These are phyloP conservation scores for Allomyces macrogynus DNA, from an alignment of 192 early-diverging fungal genomes.

Conservation along the genomic window DNA sequence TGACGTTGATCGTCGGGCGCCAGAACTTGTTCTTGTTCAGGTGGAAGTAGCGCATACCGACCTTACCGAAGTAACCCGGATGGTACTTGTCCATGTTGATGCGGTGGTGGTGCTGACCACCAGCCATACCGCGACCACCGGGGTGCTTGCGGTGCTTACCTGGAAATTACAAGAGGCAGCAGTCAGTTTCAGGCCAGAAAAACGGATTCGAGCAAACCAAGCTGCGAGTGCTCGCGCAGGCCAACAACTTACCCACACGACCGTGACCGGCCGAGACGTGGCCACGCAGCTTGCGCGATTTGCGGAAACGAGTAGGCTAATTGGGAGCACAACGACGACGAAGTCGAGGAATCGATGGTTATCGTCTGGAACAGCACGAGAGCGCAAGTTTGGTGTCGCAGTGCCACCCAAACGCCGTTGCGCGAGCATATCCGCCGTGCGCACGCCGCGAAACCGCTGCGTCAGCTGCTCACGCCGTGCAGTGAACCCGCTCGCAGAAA, in stretches of 20 bases:
- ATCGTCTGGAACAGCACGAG: too few relatives aligned
- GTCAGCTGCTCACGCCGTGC: too few relatives aligned
- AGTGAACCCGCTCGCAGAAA: too few relatives aligned
- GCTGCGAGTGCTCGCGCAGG: background rate
- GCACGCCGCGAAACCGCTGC: too few relatives aligned
- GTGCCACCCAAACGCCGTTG: too few relatives aligned
- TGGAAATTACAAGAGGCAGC: conserved; percentile 2
- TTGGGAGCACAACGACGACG: too few relatives aligned
- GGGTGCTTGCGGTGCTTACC: conserved; percentile 99
- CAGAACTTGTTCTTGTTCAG: conserved; percentile 73
- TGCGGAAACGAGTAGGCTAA: conserved; percentile 61
- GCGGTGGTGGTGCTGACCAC: conserved; percentile 98
- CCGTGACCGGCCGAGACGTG: conserved; percentile 99
- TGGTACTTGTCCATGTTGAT: conserved; percentile 99
- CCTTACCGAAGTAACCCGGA: conserved; percentile 99
- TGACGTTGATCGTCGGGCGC: conserved; percentile 76
- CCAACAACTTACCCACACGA: conserved; percentile 61
- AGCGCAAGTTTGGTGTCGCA: too few relatives aligned
- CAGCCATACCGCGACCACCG: conserved; percentile 98
- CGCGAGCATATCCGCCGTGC: too few relatives aligned
- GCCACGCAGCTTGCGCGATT: conserved; percentile 91
- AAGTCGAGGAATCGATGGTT: too few relatives aligned
- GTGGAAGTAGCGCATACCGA: conserved; percentile 99
- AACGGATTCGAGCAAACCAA: background rate
- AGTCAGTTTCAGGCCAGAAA: background rate